A percentile compares a stretch with the other conserved stretches of the same genome.
Conservation (phyloP, 306 rosid species). For the Casuarina glauca region DNA sequence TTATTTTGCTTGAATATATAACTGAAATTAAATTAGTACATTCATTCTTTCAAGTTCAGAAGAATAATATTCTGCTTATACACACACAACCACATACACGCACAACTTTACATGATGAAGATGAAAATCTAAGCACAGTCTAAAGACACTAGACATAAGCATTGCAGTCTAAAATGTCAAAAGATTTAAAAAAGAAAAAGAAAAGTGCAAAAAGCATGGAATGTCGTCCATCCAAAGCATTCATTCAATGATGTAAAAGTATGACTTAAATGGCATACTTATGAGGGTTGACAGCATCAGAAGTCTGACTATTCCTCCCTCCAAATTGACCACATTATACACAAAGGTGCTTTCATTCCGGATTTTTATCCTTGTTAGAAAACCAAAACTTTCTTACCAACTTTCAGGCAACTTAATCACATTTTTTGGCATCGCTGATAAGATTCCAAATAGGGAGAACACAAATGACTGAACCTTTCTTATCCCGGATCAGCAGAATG, state of each 20-base stretch:
- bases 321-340: neutral
- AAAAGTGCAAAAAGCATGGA: neutral
- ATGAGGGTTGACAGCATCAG: neutral
- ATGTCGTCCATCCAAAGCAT: neutral
- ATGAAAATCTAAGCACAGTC: neutral
- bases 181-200: neutral
- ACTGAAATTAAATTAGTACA: neutral
- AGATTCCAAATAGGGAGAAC: neutral
- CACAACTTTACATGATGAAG: neutral
- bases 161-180: neutral
- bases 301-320: neutral
- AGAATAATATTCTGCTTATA: neutral
- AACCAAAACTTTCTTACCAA: neutral
- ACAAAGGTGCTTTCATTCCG: too few species aligned
- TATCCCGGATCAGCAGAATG: neutral
- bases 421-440: neutral
- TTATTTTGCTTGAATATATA: neutral
- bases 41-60: neutral
- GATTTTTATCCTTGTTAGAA: neutral
- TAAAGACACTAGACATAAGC: neutral
- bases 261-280: neutral
- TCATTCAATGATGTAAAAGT: neutral
- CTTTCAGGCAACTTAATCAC: neutral
- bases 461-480: neutral
- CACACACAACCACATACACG: too few species aligned